Evolutionary conservation across 2,329 filamentous ascomycete genomes (phyloP).

Genomic region (Cladosporium sp.): DNA sequence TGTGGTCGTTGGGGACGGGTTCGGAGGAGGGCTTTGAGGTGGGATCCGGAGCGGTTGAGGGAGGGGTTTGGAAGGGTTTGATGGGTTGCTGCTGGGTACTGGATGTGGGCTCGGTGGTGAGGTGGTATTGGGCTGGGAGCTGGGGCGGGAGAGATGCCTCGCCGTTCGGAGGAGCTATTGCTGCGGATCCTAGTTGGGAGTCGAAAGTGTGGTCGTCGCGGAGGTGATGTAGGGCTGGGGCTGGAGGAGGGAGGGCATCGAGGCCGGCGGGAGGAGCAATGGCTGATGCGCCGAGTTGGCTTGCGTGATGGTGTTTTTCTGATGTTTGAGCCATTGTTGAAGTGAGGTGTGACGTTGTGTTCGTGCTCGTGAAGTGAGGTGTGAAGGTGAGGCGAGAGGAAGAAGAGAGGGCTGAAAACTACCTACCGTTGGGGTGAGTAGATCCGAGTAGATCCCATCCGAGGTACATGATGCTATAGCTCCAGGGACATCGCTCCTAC

Average conservation of each 20-base stretch:
- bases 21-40: neutral
- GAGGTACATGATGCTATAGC: too few relatives aligned
- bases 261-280: neutral
- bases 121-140: slow-evolving; percentile 5
- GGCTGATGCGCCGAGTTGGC: slow-evolving; percentile 3
- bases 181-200: slow-evolving; percentile 3
- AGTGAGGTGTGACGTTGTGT: too few relatives aligned
- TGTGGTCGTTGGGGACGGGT: neutral
- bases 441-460: too few relatives aligned
- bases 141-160: neutral
- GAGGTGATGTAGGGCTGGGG: slow-evolving; percentile 1
- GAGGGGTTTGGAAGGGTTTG: neutral
- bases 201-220: slow-evolving; percentile 1
- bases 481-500: too few relatives aligned
- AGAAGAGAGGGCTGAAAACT: too few relatives aligned
- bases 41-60: neutral
- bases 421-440: too few relatives aligned
- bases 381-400: too few relatives aligned
- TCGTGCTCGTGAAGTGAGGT: too few relatives aligned
- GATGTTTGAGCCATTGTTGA: slow-evolving; percentile 5
- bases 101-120: neutral
- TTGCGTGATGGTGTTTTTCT: slow-evolving; percentile 1
- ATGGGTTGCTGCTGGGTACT: neutral
- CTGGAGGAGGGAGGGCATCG: neutral
- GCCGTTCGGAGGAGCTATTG: neutral